These are phyloP conservation scores for Trichoderma afroharzianum DNA, from an alignment of 2,329 filamentous ascomycete species.

Conservation along the genomic window DNA sequence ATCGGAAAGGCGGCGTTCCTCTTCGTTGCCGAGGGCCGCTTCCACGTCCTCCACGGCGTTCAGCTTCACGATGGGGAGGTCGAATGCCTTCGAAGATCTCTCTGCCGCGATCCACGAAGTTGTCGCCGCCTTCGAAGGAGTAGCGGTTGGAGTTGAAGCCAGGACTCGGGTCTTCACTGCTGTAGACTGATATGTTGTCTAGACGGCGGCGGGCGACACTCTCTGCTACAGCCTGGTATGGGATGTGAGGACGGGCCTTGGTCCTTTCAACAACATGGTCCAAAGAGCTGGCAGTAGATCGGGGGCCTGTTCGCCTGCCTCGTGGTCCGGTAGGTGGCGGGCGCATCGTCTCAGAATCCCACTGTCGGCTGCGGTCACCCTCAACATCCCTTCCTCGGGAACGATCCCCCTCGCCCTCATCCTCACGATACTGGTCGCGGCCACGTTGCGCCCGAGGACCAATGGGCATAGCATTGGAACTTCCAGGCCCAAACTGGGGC, in stretches of 20 bases:
- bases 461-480: constrained; percentile 35
- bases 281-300: constrained; percentile 22
- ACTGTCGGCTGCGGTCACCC: constrained; percentile 11
- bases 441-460: constrained; percentile 32
- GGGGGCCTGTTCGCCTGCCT: constrained; percentile 32
- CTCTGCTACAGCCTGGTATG: constrained; percentile 57
- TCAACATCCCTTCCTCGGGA: neutral
- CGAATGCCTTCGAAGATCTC: constrained; percentile 66
- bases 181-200: constrained; percentile 50
- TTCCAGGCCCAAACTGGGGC: constrained; percentile 21
- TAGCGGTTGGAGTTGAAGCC: constrained; percentile 60
- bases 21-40: constrained; percentile 31
- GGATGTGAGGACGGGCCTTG: constrained; percentile 39
- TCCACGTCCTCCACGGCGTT: constrained; percentile 33
- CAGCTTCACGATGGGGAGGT: constrained; percentile 50
- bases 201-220: constrained; percentile 63
- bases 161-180: constrained; percentile 39
- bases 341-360: constrained; percentile 6
- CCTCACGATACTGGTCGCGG: constrained; percentile 5
- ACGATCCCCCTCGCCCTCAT: constrained; percentile 11
- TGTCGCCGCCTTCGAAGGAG: constrained; percentile 64
- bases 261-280: constrained; percentile 35
- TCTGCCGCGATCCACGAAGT: constrained; percentile 67
- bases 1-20: constrained; percentile 24
- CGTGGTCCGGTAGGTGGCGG: constrained; percentile 37